Base-by-base conservation (phyloP, 208 protist species). In the Balamuthia mandrillaris region DNA sequence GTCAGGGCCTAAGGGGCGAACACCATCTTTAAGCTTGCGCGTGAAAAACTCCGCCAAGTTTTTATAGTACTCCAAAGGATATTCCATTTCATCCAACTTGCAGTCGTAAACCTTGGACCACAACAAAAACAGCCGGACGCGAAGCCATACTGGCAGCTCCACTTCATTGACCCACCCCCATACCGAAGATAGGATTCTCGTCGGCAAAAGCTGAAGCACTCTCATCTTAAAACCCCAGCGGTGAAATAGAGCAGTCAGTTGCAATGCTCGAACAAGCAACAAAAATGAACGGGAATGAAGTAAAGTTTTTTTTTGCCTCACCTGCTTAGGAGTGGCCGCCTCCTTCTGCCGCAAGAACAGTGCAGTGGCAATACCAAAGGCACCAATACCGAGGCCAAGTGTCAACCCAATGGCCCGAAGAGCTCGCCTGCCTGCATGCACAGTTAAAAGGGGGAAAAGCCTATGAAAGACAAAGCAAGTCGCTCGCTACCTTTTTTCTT, bases 11-110 rank as follows among this genome's bases (percentile, higher is more conserved):
- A 92, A 86, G 7, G 66, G 42, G 60, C 93, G 88, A 42, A 77
- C 61, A 24, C 52, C 85, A 24, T 39, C 16, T 72, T 93, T 94
- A 51, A 95, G 70, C 39, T 51, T 52, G 47, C 93, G 39, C 41
- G 90, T 90, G 78, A 95, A 95, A 44, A 95, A 94, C 24, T 88
- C 88, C 41, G 74, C 74, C n/a, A 95, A 51, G 33, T 79, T 90
- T 74, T 47, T n/a, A 63, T 92, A 95, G 58, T 56, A 47, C 31
- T 88, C 68, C 16, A 95, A 33, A 39, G 88, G 89, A 45, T 85
- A 47, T 3, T 77, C 82, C 47, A 88, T 86, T 41, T 95, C 93
- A 33, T 93, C 70, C 14, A 95, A 52, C 39, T 93, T 92, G 58
- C 84, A 91, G 45, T 81, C 54, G 51, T 81, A 81, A 45, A 65